Evolutionary conservation across 2,329 filamentous ascomycete species (phyloP).

Genomic region (Colletotrichum gloeosporioides): DNA sequence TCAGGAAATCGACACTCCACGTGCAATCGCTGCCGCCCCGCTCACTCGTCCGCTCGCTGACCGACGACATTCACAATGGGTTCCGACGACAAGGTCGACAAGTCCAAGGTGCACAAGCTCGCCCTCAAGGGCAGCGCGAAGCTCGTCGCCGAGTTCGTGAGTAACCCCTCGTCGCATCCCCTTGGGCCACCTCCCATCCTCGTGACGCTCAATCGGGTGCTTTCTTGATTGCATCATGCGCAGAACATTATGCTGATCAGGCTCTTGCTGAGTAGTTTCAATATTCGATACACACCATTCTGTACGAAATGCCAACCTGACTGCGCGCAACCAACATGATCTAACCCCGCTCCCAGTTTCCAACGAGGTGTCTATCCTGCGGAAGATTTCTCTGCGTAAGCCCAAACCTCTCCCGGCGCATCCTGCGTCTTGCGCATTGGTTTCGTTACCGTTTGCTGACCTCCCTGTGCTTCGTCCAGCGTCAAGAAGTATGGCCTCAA

Average conservation of each 20-base stretch:
- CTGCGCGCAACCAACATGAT: not conserved
- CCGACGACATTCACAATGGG: not conserved
- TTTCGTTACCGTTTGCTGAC: not conserved
- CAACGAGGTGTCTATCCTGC: conserved; percentile 87
- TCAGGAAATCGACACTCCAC: not conserved
- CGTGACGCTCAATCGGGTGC: not conserved
- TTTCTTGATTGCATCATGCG: not conserved
- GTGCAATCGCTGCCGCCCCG: not conserved
- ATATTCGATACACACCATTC: conserved; percentile 96
- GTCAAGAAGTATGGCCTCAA: conserved; percentile 99
- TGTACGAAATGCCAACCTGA: conserved; percentile 59
- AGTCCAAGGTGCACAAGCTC: conserved; percentile 93
- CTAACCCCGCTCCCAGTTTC: conserved; percentile 61
- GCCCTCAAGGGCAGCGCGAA: conserved; percentile 85
- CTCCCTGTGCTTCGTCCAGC: conserved; percentile 23
- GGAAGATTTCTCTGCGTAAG: conserved; percentile 92
- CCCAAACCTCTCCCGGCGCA: conserved; percentile 9
- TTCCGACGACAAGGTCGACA: conserved; percentile 48
- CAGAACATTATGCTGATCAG: conserved; percentile 21
- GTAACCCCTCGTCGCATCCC: conserved; percentile 36
- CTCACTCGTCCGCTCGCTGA: not conserved
- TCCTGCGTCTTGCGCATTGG: not conserved
- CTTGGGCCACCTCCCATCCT: not conserved
- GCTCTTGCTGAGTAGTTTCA: conserved; percentile 69
- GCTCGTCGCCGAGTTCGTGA: conserved; percentile 92